A percentile compares a stretch with the other conserved stretches of the same genome.
phyloP scores from a whole-genome alignment of 257 asterid genomes.

The Thymus mandschuricus region DNA sequence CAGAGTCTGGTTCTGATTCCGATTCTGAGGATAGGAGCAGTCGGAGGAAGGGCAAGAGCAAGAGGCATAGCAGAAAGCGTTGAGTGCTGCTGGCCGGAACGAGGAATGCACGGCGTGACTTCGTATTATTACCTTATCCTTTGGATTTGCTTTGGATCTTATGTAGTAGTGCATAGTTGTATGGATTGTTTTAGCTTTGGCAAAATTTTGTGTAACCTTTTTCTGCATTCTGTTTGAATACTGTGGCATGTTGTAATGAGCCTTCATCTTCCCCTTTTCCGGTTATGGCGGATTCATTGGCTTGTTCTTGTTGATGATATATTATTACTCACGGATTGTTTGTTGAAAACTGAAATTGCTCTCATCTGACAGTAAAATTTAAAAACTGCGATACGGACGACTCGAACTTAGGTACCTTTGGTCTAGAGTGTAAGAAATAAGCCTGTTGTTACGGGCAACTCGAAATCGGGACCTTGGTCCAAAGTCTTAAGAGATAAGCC shows the following conservation, averaged over 20 bases:
- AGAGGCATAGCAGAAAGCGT: constrained; percentile 49
- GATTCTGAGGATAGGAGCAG: constrained; percentile 79
- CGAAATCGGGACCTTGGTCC: no score
- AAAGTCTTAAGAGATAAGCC: no score
- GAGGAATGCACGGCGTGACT: constrained; percentile 4
- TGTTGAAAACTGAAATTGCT: neutral
- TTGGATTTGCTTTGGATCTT: neutral
- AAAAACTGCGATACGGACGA: no score
- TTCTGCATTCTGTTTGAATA: neutral
- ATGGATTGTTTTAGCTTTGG: constrained; percentile 8
- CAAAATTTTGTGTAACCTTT: neutral
- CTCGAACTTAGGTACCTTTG: no score
- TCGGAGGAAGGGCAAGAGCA: constrained; percentile 67
- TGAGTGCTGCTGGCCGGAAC: constrained; percentile 20
- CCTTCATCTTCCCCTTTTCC: neutral
- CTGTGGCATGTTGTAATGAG: neutral
- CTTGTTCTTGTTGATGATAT: no score
- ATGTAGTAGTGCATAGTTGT: neutral
- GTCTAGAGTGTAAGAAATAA: no score
- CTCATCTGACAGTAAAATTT: no score
- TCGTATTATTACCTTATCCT: neutral
- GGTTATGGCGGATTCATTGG: neutral
- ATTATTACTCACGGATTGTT: no score
- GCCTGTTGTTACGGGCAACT: no score
- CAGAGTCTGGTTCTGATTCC: constrained; percentile 78